Evolutionary conservation across 2,329 filamentous ascomycete genomes (phyloP), one percentile per base, ranked within the genome.

Genomic region (Talaromyces sp.): DNA sequence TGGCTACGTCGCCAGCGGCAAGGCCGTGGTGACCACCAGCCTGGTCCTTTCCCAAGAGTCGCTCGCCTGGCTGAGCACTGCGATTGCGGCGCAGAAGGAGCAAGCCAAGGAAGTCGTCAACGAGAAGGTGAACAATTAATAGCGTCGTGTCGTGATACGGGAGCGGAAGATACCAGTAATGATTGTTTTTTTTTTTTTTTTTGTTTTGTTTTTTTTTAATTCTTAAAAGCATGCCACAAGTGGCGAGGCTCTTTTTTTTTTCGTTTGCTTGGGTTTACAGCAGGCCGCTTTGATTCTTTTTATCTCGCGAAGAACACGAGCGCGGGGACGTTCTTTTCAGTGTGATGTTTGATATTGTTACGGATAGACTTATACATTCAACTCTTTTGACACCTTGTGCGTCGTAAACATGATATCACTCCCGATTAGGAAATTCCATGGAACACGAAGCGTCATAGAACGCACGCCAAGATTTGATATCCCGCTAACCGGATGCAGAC

Each of bases 21-120:
- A 90, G 81, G 90, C 90, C 11, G 77, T 85, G 15, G 79, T 92
- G 65, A 84, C 84, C 57, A 91, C 89, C 15, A 83, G 84, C 27
- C 78, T 92, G 55, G 82, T 90, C 55, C 80, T 92, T 56, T 85
- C 85, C 55, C 83, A 82, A 66, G 88, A 92, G 74, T 83, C 85
- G 1, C 75, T 90, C 58, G 78, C 77, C 59, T 89, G 84, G 81
- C 69, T 89, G 65, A 82, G 83, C 71, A 78, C 78, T 58, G 82
- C 85, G 67, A 71, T 91, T 55, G 79, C 82, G 63, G 75, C 79
- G 66, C 86, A 88, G 80, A 90, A 89, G 78, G 78, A 82, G 28
- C 82, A 88, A 68, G 80, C 80, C 51, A 84, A 86, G 74, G 81
- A 85, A 61, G 72, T 77, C 19, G 72, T 78, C 62, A 82, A 82